phyloP scores from a whole-genome alignment of 1,284 basidiomycete genomes.

The Cerrena zonata region DNA sequence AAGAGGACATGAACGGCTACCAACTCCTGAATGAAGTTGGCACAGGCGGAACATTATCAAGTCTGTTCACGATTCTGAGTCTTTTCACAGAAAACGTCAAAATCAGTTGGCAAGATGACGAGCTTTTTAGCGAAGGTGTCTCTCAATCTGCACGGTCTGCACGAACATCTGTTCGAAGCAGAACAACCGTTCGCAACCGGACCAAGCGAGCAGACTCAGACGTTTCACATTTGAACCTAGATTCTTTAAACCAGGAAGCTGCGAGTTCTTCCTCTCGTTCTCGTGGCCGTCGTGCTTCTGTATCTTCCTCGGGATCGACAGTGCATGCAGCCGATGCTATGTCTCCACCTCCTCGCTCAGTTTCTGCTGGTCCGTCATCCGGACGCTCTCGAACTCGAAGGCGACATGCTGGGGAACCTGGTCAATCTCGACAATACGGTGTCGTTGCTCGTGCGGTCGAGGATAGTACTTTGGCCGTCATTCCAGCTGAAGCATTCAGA shows the following conservation, averaged over 20 bases:
- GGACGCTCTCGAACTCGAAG: constrained; percentile 10
- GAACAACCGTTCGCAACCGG: constrained; percentile 23
- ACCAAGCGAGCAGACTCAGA: constrained; percentile 48
- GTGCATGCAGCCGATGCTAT: constrained; percentile 43
- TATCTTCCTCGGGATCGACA: constrained; percentile 63
- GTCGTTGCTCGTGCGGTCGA: constrained; percentile 85
- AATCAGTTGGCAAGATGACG: constrained; percentile 79
- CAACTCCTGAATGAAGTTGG: constrained; percentile 91
- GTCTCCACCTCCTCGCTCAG: constrained; percentile 21
- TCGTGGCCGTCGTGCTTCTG: constrained; percentile 41
- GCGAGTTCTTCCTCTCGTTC: constrained; percentile 24
- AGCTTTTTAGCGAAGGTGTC: constrained; percentile 21
- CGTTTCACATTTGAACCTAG: constrained; percentile 55
- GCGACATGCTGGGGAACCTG: constrained; percentile 11
- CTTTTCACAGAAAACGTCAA: constrained; percentile 96
- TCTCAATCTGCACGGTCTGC: constrained; percentile 25
- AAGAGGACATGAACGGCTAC: constrained; percentile 87
- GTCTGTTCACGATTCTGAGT: constrained; percentile 90
- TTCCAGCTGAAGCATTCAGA: constrained; percentile 94
- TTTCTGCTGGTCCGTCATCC: constrained; percentile 4
- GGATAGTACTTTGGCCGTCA: constrained; percentile 96
- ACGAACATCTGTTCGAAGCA: constrained; percentile 8
- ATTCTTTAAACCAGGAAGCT: constrained; percentile 17
- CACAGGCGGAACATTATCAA: constrained; percentile 90
- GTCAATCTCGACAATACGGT: constrained; percentile 42